Percentiles rank a stretch among this genome's conserved stretches.
phyloP scores from a whole-genome alignment of 345 rosid genomes.

The Citrus sp. region DNA sequence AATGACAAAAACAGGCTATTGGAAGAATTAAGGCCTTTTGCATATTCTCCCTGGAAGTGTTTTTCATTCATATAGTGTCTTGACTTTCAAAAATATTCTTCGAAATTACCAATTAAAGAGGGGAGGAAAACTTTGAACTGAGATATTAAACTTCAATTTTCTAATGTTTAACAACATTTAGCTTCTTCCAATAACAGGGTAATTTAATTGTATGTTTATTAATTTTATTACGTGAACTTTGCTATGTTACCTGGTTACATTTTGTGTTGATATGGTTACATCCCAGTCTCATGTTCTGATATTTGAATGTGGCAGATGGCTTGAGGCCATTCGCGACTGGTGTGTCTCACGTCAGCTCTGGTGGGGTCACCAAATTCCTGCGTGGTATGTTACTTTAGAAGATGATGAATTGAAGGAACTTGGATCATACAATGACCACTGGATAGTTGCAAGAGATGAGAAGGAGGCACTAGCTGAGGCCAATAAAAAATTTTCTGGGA shows the following conservation, averaged over 20 bases:
- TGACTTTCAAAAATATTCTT: not conserved
- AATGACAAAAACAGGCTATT: not conserved
- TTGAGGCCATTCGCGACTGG: slow-evolving; percentile 96
- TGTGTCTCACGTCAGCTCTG: slow-evolving; percentile 95
- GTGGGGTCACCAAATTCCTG: slow-evolving; percentile 98
- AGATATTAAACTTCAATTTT: not conserved
- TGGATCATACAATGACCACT: slow-evolving; percentile 78
- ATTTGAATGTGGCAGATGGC: slow-evolving; percentile 66
- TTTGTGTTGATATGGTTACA: not conserved
- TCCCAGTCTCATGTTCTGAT: slow-evolving; percentile 12
- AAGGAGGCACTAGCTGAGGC: slow-evolving; percentile 63
- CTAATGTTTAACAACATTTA: not conserved
- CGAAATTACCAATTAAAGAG: not conserved
- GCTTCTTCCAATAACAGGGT: not conserved
- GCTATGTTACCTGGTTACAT: not conserved
- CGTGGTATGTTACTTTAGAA: slow-evolving; percentile 82
- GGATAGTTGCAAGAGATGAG: slow-evolving; percentile 84
- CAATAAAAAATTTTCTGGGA: slow-evolving; percentile 51
- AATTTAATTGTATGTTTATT: not conserved
- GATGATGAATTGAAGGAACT: slow-evolving; percentile 72
- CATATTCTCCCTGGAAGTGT: not conserved
- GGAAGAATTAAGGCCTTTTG: not conserved
- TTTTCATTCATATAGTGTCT: not conserved
- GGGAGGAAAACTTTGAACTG: not conserved
- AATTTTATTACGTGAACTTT: not conserved